Evolutionary conservation across 2,329 filamentous ascomycete species (phyloP).

Genomic region (Coniochaeta prunicola): DNA sequence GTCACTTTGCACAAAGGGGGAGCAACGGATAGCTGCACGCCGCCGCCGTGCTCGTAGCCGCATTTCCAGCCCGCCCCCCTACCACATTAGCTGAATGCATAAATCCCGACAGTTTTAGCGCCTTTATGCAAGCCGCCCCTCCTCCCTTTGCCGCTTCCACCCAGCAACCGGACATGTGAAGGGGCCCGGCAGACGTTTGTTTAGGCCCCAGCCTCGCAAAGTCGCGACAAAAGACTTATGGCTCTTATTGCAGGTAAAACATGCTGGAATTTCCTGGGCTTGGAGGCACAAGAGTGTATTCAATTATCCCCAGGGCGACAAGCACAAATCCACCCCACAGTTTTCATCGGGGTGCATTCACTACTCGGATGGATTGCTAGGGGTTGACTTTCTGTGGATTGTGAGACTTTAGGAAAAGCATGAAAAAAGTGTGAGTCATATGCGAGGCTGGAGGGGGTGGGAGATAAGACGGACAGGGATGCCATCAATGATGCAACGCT

Average conservation of each 20-base stretch:
- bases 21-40: neutral
- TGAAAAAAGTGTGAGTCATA: constrained; percentile 3
- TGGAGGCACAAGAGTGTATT: no score
- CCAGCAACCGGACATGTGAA: neutral
- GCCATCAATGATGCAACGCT: neutral
- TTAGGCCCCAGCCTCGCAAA: no score
- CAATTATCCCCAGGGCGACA: no score
- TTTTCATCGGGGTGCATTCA: no score
- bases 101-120: constrained; percentile 1
- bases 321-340: no score
- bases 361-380: no score
- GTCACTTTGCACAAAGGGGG: neutral
- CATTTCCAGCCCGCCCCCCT: neutral
- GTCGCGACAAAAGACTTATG: no score
- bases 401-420: neutral
- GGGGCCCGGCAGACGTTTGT: neutral
- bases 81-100: neutral
- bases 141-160: neutral
- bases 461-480: constrained; percentile 1
- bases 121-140: neutral
- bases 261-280: no score
- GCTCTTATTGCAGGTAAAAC: no score
- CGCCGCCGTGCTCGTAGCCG: neutral
- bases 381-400: neutral
- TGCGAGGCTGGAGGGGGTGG: neutral